A percentile compares a stretch with the other conserved stretches of the same genome.
Evolutionary conservation across 495 filamentous ascomycete species (phyloP).

Genomic region (Talaromyces proteolyticus): DNA sequence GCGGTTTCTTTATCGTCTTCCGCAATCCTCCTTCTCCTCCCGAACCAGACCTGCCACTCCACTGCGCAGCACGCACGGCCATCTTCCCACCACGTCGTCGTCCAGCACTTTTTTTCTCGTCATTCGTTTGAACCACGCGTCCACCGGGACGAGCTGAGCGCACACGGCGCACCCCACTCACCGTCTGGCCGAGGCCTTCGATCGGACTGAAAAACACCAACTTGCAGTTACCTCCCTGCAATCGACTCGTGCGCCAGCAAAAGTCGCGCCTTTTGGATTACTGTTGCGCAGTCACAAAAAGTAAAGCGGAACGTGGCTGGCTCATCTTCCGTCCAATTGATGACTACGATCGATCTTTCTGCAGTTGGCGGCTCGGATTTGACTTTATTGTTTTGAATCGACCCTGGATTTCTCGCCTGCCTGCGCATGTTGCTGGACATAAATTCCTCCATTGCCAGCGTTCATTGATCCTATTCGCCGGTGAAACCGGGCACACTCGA

Average conservation of each 20-base stretch:
- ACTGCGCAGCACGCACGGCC: not conserved
- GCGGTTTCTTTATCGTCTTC: too few relatives aligned
- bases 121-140: conserved; percentile 8
- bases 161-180: conserved; percentile 1
- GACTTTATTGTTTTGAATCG: too few relatives aligned
- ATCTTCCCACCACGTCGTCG: not conserved
- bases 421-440: not conserved
- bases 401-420: not conserved
- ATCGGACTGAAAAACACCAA: too few relatives aligned
- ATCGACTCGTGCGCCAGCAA: too few relatives aligned
- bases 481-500: conserved; percentile 32
- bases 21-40: too few relatives aligned
- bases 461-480: not conserved
- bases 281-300: too few relatives aligned
- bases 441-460: not conserved
- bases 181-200: too few relatives aligned
- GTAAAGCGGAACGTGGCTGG: conserved; percentile 7
- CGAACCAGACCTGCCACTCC: too few relatives aligned
- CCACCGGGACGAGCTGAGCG: not conserved
- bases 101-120: not conserved
- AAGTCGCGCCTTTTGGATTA: too few relatives aligned
- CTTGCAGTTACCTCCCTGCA: too few relatives aligned
- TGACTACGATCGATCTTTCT: not conserved
- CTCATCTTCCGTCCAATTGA: conserved; percentile 5
- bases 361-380: too few relatives aligned